phyloP scores from a whole-genome alignment of 306 rosid genomes.

The Casuarina glauca region DNA sequence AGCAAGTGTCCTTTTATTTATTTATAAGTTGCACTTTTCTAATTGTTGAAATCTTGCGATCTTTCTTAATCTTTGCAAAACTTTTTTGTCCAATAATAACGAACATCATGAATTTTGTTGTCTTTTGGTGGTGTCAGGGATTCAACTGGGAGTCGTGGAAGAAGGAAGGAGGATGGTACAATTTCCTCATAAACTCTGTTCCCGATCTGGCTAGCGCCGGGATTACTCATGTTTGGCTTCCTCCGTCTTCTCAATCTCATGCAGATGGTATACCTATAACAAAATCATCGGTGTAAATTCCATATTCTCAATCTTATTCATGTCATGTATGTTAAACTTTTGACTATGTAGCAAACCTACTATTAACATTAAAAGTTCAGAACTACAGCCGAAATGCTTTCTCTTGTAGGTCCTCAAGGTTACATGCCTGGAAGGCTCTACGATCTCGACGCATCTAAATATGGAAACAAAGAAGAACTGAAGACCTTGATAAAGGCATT shows the following conservation, averaged over 20 bases:
- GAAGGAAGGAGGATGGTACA: conserved; percentile 8
- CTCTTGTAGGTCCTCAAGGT: conserved; percentile 1
- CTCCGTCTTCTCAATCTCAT: neutral
- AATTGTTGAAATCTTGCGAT: too few relatives aligned
- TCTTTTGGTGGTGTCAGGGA: neutral
- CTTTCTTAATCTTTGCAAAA: too few relatives aligned
- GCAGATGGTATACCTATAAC: neutral
- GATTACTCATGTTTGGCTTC: conserved; percentile 6
- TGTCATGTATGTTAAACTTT: too few relatives aligned
- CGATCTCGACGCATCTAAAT: neutral
- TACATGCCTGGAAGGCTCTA: conserved; percentile 12
- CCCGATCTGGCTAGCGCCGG: conserved; percentile 1
- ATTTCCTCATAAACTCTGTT: neutral
- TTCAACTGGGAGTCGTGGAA: conserved; percentile 5
- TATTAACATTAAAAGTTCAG: too few relatives aligned
- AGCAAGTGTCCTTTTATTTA: too few relatives aligned
- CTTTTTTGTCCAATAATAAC: too few relatives aligned
- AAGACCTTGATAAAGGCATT: neutral
- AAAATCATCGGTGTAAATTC: neutral
- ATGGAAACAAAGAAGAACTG: conserved; percentile 9
- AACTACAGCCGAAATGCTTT: neutral
- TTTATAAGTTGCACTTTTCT: too few relatives aligned
- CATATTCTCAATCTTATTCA: neutral
- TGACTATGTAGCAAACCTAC: too few relatives aligned
- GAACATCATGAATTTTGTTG: neutral